These are phyloP conservation scores for Taxillus chinensis DNA, from an alignment of 164 flowering plant genomes.

Conservation along the genomic window DNA sequence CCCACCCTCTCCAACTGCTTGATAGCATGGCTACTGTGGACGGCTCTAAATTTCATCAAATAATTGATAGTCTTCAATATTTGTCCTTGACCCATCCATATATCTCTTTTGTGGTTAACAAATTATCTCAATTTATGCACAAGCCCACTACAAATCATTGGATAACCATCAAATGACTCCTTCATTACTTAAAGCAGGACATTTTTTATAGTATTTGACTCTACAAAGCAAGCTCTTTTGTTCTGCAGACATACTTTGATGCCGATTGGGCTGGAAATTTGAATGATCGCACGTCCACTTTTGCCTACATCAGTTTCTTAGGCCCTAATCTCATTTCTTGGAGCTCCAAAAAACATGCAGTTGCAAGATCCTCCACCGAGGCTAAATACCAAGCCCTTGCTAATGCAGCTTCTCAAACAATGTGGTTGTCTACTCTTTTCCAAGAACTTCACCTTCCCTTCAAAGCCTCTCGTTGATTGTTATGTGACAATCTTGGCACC, in stretches of 20 bases:
- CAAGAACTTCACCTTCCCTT: neutral
- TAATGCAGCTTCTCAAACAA: neutral
- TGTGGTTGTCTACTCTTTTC: neutral
- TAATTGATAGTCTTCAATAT: slow-evolving; percentile 8
- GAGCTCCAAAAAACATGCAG: neutral
- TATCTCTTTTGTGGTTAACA: slow-evolving; percentile 6
- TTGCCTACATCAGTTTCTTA: neutral
- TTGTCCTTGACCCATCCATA: slow-evolving; percentile 6
- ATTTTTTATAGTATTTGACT: neutral
- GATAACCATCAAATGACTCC: slow-evolving; percentile 1
- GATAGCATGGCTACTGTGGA: neutral
- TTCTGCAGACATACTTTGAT: neutral
- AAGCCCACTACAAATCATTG: slow-evolving; percentile 3
- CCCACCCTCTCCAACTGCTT: neutral
- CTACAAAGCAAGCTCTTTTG: neutral
- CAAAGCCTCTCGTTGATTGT: neutral
- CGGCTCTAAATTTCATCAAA: neutral
- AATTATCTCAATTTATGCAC: slow-evolving; percentile 9
- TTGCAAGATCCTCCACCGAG: neutral
- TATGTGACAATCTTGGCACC: slow-evolving; percentile 1
- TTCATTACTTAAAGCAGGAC: slow-evolving; percentile 1
- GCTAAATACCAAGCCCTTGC: neutral
- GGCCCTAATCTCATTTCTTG: neutral
- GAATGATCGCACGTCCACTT: neutral
- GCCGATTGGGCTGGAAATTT: neutral